phyloP scores from a whole-genome alignment of 148 eudicot genomes.

The Pouteria glomerata region DNA sequence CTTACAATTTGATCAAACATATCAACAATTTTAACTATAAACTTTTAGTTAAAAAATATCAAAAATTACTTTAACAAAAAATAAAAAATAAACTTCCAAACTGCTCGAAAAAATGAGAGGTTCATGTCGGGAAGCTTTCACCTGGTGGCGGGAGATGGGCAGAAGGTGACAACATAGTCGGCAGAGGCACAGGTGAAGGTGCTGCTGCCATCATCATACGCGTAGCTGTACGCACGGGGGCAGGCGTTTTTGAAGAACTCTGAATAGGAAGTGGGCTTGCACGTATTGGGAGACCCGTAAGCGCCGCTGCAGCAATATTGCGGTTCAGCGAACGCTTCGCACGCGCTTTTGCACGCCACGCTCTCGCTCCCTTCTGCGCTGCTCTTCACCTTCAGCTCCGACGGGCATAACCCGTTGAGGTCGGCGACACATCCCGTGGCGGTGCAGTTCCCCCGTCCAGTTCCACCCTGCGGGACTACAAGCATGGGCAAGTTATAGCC shows the following conservation, averaged over 20 bases:
- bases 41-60: no score
- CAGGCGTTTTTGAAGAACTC: slow-evolving; percentile 63
- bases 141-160: slow-evolving; percentile 47
- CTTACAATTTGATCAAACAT: no score
- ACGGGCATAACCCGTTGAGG: slow-evolving; percentile 51
- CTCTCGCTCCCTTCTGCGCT: slow-evolving; percentile 1
- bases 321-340: slow-evolving; percentile 62
- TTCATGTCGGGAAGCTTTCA: no score
- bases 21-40: no score
- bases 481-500: slow-evolving; percentile 73
- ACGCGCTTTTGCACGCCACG: slow-evolving; percentile 79
- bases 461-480: slow-evolving; percentile 46
- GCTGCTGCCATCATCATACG: slow-evolving; percentile 74
- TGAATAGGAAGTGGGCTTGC: slow-evolving; percentile 65
- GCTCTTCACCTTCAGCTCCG: slow-evolving; percentile 27
- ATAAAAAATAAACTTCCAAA: no score
- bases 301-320: slow-evolving; percentile 72
- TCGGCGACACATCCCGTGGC: slow-evolving; percentile 53
- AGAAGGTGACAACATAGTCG: slow-evolving; percentile 64
- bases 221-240: slow-evolving; percentile 76
- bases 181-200: slow-evolving; percentile 71
- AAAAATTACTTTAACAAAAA: no score
- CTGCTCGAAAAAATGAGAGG: neutral
- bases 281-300: slow-evolving; percentile 51
- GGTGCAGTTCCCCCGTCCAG: slow-evolving; percentile 43